Conservation (phyloP, 495 filamentous ascomycete species). For the Aspergillus hancockii region DNA sequence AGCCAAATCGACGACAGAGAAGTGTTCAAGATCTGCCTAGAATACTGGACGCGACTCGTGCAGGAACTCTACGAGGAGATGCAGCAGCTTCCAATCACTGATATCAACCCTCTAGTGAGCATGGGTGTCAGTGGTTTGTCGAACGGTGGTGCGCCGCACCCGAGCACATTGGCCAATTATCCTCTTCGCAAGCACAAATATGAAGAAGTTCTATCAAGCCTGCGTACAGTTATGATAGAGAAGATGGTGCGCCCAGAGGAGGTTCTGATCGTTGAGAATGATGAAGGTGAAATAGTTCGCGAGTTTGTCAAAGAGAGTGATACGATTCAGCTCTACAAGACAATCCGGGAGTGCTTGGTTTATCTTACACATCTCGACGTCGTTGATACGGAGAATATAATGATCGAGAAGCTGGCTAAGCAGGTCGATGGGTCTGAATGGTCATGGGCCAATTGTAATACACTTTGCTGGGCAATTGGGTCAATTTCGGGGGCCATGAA, state of each 20-base stretch:
- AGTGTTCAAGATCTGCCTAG: conserved; percentile 98
- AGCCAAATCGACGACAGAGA: conserved; percentile 98
- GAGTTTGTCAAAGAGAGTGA: conserved; percentile 99
- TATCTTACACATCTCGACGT: conserved; percentile 98
- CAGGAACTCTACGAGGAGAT: conserved; percentile 98
- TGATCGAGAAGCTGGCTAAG: conserved; percentile 94
- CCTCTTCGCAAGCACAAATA: conserved; percentile 98
- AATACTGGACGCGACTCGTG: conserved; percentile 99
- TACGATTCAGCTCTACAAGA: conserved; percentile 99
- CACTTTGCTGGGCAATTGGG: conserved; percentile 98
- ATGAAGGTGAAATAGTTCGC: conserved; percentile 97
- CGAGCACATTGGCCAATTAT: conserved; percentile 76
- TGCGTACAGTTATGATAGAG: conserved; percentile 98
- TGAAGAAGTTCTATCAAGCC: conserved; percentile 85
- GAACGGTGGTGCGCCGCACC: conserved; percentile 83
- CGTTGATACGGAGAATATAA: conserved; percentile 94
- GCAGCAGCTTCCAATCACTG: conserved; percentile 88
- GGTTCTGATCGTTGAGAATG: conserved; percentile 98
- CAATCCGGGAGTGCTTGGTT: conserved; percentile 93
- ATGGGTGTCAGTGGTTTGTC: conserved; percentile 70
- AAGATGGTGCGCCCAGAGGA: conserved; percentile 99
- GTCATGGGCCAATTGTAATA: conserved; percentile 99
- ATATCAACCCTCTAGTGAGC: conserved; percentile 82
- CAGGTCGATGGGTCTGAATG: conserved; percentile 95
- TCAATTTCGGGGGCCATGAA: conserved; percentile 99